Evolutionary conservation across 768 basidiomycete species (phyloP).

Genomic region (Leccinum barrowsii): DNA sequence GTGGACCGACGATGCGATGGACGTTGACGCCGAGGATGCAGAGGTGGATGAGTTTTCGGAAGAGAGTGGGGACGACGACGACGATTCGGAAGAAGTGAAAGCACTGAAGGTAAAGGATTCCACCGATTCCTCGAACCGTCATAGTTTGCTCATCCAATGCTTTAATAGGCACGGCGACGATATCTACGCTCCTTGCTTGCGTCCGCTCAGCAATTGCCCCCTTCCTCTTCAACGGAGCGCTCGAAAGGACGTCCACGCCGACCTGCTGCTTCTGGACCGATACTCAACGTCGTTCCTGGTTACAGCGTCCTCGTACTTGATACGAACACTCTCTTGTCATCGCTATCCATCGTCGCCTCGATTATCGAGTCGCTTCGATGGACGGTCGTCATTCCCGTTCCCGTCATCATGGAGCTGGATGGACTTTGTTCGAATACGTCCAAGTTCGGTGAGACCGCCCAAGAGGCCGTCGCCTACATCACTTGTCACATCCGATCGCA

Average conservation of each 20-base stretch:
- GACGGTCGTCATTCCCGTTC: slow-evolving; percentile 90
- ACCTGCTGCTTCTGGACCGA: slow-evolving; percentile 34
- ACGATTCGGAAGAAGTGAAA: slow-evolving; percentile 69
- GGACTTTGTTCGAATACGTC: slow-evolving; percentile 69
- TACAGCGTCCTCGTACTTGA: slow-evolving; percentile 91
- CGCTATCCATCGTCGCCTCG: slow-evolving; percentile 65
- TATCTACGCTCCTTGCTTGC: slow-evolving; percentile 69
- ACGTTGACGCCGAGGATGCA: slow-evolving; percentile 58
- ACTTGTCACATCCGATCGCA: slow-evolving; percentile 73
- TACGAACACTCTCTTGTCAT: slow-evolving; percentile 91
- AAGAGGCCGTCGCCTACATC: slow-evolving; percentile 70
- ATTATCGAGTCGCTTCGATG: slow-evolving; percentile 78
- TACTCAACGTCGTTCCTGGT: slow-evolving; percentile 66
- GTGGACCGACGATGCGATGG: slow-evolving; percentile 69
- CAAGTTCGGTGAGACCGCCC: slow-evolving; percentile 72
- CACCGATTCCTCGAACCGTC: neutral
- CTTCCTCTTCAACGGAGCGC: slow-evolving; percentile 27
- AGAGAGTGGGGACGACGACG: slow-evolving; percentile 52
- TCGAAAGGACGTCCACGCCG: slow-evolving; percentile 28
- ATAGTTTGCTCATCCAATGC: slow-evolving; percentile 3
- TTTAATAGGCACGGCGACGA: slow-evolving; percentile 60
- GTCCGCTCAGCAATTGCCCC: slow-evolving; percentile 34
- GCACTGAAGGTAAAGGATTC: slow-evolving; percentile 65
- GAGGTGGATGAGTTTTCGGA: slow-evolving; percentile 45
- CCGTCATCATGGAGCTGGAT: slow-evolving; percentile 96